Base-by-base conservation (phyloP, 2,329 filamentous ascomycete genomes). In the Pseudogymnoascus sp. region DNA sequence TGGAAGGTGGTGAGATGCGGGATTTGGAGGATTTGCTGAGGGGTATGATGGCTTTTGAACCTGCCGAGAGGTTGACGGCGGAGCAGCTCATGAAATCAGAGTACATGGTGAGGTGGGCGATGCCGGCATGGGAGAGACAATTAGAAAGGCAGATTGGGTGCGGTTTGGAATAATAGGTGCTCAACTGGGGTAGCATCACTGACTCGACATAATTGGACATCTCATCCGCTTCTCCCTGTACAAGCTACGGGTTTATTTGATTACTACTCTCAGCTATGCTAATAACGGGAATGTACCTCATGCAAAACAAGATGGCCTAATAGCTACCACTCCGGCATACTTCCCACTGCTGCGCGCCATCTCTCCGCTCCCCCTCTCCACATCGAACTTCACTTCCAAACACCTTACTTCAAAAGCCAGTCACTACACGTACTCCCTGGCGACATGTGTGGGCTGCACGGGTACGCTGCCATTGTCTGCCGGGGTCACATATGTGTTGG, bases 41-140 rank as follows among this genome's bases (percentile, higher is more conserved):
- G 60, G 61, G 54, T 57, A 43, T 63, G 18, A 32, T 63, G 37
- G n/a, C 35, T 22, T 61, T 61, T 35, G 20, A 28, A 34, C 59
- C 50, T 22, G 12, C 57, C 1, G 20, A 54, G 12, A 32, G 59
- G 9, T 18, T 61, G 12, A 34, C 43, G 9, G 59, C 35, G 16
- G 39, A 58, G 47, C 22, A 61, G 20, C 30, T 35, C 20, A 30
- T 39, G 20, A n/a, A 38, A 4, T 41, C 60, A 34, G 38, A 58
- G 22, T 63, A 57, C 30, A 58, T 63, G 60, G 14, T 25, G 34
- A 28, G 34, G 20, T 61, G 25, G 41, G 30, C 47, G n/a, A 47
- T 59, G 22, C 57, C 57, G 16, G 57, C 22, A n/a, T 35, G 25
- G 35, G n/a, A 59, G 57, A 59, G 34, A 43, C 35, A 39, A 16